These are phyloP conservation scores for Ilex aquifolium DNA, from an alignment of 257 asterid species.

Conservation along the genomic window DNA sequence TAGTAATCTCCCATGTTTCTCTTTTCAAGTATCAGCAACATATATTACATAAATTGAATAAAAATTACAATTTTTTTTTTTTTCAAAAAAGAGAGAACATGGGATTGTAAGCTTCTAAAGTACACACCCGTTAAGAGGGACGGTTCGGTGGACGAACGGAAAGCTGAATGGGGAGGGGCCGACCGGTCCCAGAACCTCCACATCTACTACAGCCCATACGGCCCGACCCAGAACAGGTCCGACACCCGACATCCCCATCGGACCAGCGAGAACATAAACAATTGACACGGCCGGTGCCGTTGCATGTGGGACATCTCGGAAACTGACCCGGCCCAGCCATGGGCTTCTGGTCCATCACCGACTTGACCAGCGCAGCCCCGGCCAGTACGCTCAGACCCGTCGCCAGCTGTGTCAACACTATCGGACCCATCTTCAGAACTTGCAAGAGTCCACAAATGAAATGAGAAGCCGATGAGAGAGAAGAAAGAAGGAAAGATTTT, in stretches of 20 bases:
- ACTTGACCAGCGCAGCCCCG: background rate
- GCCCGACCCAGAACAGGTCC: background rate
- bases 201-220: background rate
- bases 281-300: background rate
- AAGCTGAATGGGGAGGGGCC: background rate
- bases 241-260: background rate
- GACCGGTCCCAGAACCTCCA: background rate
- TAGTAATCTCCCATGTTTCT: background rate
- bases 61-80: background rate
- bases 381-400: background rate
- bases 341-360: background rate
- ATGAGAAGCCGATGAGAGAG: background rate
- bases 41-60: background rate
- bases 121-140: background rate
- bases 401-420: background rate
- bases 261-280: background rate
- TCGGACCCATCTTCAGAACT: background rate
- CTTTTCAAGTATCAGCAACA: background rate
- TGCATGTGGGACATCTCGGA: background rate
- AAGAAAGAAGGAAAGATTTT: slow-evolving; percentile 7
- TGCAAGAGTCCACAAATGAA: background rate
- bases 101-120: too few species aligned
- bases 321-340: background rate
- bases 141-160: background rate
- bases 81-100: too few species aligned